These are phyloP conservation scores for Corylus americana DNA, from an alignment of 306 rosid species.

Conservation along the genomic window DNA sequence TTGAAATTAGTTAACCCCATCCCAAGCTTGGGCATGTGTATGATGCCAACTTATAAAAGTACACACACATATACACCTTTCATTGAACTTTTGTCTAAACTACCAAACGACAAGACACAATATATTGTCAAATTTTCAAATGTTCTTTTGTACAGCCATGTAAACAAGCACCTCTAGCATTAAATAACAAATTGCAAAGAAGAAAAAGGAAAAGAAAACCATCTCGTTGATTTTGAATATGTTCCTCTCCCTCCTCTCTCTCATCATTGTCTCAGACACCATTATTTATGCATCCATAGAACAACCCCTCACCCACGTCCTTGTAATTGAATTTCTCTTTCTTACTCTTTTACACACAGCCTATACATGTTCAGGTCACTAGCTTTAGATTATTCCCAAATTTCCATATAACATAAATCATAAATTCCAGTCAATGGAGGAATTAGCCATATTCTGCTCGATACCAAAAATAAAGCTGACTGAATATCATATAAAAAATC, in stretches of 20 bases:
- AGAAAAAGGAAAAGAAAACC: neutral
- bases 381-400: neutral
- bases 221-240: neutral
- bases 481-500: neutral
- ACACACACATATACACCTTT: neutral
- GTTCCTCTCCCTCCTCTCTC: neutral
- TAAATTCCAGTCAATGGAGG: neutral
- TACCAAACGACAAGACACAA: neutral
- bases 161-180: neutral
- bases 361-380: neutral
- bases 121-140: neutral
- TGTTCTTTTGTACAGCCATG: neutral
- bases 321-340: neutral
- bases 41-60: neutral
- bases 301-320: neutral
- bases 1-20: constrained; percentile 1
- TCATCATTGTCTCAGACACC: neutral
- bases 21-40: neutral
- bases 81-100: neutral
- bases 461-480: neutral
- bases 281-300: neutral
- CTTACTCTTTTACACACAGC: neutral
- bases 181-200: neutral
- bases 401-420: neutral
- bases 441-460: neutral